Evolutionary conservation across 2,329 filamentous ascomycete genomes (phyloP).

Genomic region (Periconia digitata): DNA sequence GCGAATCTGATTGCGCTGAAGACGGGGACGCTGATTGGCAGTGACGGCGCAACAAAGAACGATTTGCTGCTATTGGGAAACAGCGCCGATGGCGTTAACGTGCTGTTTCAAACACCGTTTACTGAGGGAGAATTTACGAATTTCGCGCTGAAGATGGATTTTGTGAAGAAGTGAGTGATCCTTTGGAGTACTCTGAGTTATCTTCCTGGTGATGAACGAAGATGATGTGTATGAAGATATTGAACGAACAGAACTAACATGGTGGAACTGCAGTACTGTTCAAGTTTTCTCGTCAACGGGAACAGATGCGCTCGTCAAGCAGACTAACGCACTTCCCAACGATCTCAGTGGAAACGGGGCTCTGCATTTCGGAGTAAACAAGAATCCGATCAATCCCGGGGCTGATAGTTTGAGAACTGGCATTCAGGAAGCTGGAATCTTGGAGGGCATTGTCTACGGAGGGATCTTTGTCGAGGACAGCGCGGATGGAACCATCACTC

Average conservation of each 20-base stretch:
- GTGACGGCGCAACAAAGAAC: conserved; percentile 15
- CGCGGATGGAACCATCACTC: conserved; percentile 7
- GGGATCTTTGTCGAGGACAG: conserved; percentile 17
- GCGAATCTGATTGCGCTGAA: conserved; percentile 13
- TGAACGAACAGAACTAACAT: not conserved
- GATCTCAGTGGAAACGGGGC: conserved; percentile 17
- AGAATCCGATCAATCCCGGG: conserved; percentile 18
- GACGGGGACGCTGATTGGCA: conserved; percentile 19
- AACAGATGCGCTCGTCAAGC: conserved; percentile 9
- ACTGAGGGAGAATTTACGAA: conserved; percentile 11
- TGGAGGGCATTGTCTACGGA: conserved; percentile 17
- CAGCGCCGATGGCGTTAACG: conserved; percentile 6
- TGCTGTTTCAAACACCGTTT: conserved; percentile 15
- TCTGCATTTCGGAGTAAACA: conserved; percentile 18
- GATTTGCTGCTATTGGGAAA: conserved; percentile 16
- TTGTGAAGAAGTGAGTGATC: conserved; percentile 11
- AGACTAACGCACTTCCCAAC: conserved; percentile 12
- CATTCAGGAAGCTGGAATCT: conserved; percentile 15
- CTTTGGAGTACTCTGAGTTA: not conserved
- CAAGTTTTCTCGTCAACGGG: conserved; percentile 18
- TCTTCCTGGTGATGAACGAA: too few relatives aligned
- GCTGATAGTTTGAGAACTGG: conserved; percentile 12
- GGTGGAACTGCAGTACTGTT: conserved; percentile 12
- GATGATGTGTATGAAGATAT: not conserved
- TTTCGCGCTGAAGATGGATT: conserved; percentile 17